Evolutionary conservation across 805 yeast species (phyloP).

Genomic region (Jamesozyma lodderae): DNA sequence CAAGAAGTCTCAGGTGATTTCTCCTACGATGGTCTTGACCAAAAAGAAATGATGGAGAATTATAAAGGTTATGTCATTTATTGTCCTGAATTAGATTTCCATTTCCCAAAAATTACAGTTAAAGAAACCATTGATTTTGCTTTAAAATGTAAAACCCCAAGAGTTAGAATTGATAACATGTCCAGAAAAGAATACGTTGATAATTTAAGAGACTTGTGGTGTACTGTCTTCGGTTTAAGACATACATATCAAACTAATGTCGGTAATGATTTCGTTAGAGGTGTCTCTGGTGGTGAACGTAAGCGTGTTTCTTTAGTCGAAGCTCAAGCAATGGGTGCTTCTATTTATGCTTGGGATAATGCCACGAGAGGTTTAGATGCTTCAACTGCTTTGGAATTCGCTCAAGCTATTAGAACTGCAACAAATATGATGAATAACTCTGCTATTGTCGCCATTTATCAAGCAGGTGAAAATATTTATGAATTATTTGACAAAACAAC

Average conservation of each 20-base stretch:
- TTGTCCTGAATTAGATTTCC: constrained; percentile 43
- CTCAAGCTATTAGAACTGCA: constrained; percentile 49
- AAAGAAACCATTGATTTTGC: constrained; percentile 45
- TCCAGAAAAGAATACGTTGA: constrained; percentile 34
- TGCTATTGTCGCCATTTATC: constrained; percentile 59
- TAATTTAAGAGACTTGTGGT: constrained; percentile 33
- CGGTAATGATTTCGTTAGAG: constrained; percentile 60
- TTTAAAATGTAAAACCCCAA: constrained; percentile 41
- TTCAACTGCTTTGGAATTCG: constrained; percentile 59
- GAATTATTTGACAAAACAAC: constrained; percentile 53
- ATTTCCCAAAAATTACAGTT: constrained; percentile 44
- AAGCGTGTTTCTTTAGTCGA: constrained; percentile 66
- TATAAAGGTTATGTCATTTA: constrained; percentile 44
- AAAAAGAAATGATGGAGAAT: constrained; percentile 37
- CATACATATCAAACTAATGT: constrained; percentile 57
- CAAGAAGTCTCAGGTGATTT: constrained; percentile 33
- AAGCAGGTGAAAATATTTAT: constrained; percentile 58
- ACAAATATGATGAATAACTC: constrained; percentile 48
- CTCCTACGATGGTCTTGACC: constrained; percentile 42
- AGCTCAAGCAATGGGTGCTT: constrained; percentile 45
- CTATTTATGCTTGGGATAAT: constrained; percentile 57
- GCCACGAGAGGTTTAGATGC: constrained; percentile 67
- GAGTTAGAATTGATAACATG: constrained; percentile 35
- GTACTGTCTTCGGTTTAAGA: constrained; percentile 44
- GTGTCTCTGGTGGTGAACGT: constrained; percentile 67